Conservation (phyloP, 1,284 basidiomycete species). For the Apiotrichum siamense region DNA sequence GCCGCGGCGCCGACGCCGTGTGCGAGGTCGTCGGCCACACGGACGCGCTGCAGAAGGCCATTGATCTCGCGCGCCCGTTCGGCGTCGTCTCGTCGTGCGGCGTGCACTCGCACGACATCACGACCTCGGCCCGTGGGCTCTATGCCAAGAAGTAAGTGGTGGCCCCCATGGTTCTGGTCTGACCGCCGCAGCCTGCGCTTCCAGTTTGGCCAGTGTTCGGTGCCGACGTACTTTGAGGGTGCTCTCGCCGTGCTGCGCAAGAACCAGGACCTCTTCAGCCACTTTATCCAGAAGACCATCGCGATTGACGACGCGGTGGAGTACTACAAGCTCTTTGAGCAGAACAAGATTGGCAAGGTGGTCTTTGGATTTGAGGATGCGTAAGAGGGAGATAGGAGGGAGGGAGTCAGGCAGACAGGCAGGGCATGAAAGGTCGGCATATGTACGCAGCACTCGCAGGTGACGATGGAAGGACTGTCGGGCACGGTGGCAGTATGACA, state of each 20-base stretch:
- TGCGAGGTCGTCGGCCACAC: constrained; percentile 70
- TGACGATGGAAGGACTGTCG: no score
- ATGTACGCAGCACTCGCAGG: no score
- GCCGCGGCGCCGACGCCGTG: constrained; percentile 47
- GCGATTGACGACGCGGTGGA: constrained; percentile 35
- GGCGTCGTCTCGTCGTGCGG: constrained; percentile 75
- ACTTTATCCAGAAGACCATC: constrained; percentile 41
- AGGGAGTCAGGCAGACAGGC: no score
- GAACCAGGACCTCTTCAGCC: constrained; percentile 34
- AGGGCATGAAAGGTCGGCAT: no score
- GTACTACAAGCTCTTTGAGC: constrained; percentile 42
- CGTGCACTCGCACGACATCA: constrained; percentile 47
- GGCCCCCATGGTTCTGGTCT: neutral
- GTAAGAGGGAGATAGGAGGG: no score
- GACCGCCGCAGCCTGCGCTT: constrained; percentile 17
- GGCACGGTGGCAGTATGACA: no score
- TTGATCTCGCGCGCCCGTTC: constrained; percentile 71
- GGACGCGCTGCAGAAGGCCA: constrained; percentile 62
- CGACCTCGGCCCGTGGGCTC: constrained; percentile 50
- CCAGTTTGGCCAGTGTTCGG: constrained; percentile 69
- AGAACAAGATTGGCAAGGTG: constrained; percentile 42
- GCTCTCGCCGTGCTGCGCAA: constrained; percentile 61
- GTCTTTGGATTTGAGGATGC: no score
- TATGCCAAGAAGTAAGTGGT: constrained; percentile 61
- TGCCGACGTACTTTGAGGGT: constrained; percentile 65